Evolutionary conservation across 345 rosid genomes (phyloP).

Genomic region (Viola odorata): DNA sequence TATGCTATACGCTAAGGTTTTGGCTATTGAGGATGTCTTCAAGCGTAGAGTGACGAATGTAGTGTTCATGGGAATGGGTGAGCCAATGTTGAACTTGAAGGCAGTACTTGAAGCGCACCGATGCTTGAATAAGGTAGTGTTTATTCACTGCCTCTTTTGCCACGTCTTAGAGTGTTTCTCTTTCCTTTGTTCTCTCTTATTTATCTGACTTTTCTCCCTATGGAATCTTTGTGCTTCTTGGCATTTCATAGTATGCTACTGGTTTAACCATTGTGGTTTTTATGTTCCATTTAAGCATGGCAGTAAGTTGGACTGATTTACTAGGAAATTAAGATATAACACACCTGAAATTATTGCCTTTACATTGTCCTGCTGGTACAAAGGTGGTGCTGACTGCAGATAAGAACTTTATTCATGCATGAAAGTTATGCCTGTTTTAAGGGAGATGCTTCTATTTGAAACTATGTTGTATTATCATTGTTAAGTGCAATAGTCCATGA

Average conservation of each 20-base stretch:
- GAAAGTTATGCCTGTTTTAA: background rate
- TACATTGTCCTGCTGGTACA: background rate
- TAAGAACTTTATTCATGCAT: background rate
- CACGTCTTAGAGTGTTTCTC: background rate
- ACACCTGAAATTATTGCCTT: background rate
- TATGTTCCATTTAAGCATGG: background rate
- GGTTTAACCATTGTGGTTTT: background rate
- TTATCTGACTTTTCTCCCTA: background rate
- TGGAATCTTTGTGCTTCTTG: too few relatives aligned
- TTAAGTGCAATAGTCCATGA: background rate
- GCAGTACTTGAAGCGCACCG: constrained; percentile 88
- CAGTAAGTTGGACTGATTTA: background rate
- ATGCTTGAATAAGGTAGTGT: constrained; percentile 79
- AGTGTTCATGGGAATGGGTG: constrained; percentile 99
- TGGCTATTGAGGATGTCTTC: constrained; percentile 86
- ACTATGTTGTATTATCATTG: too few relatives aligned
- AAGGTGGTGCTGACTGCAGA: background rate
- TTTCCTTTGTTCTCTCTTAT: constrained; percentile 1
- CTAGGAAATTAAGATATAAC: background rate
- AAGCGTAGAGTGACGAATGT: constrained; percentile 92
- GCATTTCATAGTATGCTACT: too few relatives aligned
- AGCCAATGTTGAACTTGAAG: constrained; percentile 93
- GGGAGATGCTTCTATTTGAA: too few relatives aligned
- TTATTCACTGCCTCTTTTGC: background rate
- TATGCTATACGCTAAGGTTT: constrained; percentile 40